Conservation (phyloP, 2,329 filamentous ascomycete genomes). For the Aquanectria penicillioides region DNA sequence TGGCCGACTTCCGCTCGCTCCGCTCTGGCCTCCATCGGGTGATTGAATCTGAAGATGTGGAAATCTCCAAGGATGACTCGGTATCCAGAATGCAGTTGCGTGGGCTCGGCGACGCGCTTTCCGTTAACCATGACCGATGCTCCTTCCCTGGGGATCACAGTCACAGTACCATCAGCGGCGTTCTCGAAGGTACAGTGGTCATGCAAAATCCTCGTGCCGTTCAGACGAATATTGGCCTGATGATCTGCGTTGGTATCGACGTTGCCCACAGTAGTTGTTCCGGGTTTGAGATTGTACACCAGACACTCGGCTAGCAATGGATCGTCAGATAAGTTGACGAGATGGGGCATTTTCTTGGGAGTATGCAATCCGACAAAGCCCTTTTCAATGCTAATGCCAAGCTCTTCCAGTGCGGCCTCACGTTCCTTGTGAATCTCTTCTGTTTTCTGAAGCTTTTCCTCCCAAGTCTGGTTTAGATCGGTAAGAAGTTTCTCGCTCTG, state of each 20-base stretch:
- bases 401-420: slow-evolving; percentile 92
- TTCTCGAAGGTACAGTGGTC: slow-evolving; percentile 97
- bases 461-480: slow-evolving; percentile 98
- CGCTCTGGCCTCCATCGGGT: slow-evolving; percentile 93
- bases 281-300: slow-evolving; percentile 97
- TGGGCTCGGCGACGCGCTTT: slow-evolving; percentile 85
- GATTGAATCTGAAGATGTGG: slow-evolving; percentile 98
- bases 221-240: slow-evolving; percentile 89
- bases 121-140: slow-evolving; percentile 99
- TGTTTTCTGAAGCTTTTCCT: slow-evolving; percentile 93
- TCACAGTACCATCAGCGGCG: slow-evolving; percentile 86
- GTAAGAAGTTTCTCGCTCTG: slow-evolving; percentile 97
- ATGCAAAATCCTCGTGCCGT: slow-evolving; percentile 90
- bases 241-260: slow-evolving; percentile 81
- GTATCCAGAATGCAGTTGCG: slow-evolving; percentile 88
- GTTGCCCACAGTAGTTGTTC: slow-evolving; percentile 92
- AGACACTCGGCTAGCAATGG: slow-evolving; percentile 94
- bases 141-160: slow-evolving; percentile 86
- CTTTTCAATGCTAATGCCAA: slow-evolving; percentile 99
- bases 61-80: slow-evolving; percentile 97
- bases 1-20: slow-evolving; percentile 85
- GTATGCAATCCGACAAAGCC: slow-evolving; percentile 95
- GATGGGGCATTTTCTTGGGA: slow-evolving; percentile 98
- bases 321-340: slow-evolving; percentile 97
- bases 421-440: slow-evolving; percentile 98